phyloP scores from a whole-genome alignment of 2,329 filamentous ascomycete genomes.

The Stachybotrys chartarum region DNA sequence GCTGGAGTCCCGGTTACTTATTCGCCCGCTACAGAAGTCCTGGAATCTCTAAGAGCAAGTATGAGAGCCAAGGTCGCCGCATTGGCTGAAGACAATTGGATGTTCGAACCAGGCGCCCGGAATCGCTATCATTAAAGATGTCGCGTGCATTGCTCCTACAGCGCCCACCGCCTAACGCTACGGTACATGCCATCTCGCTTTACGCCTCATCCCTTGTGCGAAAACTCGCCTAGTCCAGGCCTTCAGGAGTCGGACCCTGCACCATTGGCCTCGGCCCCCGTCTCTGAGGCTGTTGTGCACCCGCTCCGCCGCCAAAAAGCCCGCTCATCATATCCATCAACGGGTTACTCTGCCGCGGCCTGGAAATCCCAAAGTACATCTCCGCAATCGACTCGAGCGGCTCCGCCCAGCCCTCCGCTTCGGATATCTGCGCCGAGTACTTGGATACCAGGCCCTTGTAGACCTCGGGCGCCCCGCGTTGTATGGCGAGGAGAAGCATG shows the following conservation, averaged over 20 bases:
- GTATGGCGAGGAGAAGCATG: slow-evolving; percentile 73
- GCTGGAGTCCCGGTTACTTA: background rate
- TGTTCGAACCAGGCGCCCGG: slow-evolving; percentile 63
- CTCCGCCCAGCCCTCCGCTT: slow-evolving; percentile 72
- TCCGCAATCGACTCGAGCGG: slow-evolving; percentile 82
- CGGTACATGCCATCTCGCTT: background rate
- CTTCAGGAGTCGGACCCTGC: slow-evolving; percentile 45
- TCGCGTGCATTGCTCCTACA: slow-evolving; percentile 22
- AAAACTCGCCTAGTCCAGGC: slow-evolving; percentile 41
- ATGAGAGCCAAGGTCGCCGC: slow-evolving; percentile 65
- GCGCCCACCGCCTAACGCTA: slow-evolving; percentile 17
- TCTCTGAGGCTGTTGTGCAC: slow-evolving; percentile 30
- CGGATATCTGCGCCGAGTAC: slow-evolving; percentile 72
- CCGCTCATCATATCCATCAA: slow-evolving; percentile 98
- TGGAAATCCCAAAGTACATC: slow-evolving; percentile 92
- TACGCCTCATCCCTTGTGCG: background rate
- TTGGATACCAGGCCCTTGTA: slow-evolving; percentile 78
- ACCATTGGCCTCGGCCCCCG: slow-evolving; percentile 37
- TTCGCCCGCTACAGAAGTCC: slow-evolving; percentile 46
- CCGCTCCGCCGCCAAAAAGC: slow-evolving; percentile 72
- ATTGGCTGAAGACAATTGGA: slow-evolving; percentile 81
- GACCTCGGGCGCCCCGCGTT: slow-evolving; percentile 69
- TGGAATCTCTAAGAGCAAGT: slow-evolving; percentile 62
- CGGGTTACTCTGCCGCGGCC: slow-evolving; percentile 84
- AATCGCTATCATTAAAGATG: slow-evolving; percentile 25